Conservation (phyloP, 257 asterid genomes). For the Coffea canephora region DNA sequence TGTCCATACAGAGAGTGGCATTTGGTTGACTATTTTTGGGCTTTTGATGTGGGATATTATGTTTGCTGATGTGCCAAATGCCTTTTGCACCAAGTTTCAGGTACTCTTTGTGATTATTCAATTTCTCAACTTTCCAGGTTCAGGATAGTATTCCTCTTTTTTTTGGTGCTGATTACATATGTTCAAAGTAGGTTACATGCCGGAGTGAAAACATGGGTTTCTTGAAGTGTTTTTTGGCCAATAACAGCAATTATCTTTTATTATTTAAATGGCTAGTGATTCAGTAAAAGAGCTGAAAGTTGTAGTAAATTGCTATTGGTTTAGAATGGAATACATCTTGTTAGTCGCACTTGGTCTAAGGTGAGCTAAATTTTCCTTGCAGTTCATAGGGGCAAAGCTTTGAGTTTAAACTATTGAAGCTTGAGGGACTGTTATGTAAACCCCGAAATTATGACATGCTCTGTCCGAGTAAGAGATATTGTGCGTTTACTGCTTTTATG, state of each 20-base stretch:
- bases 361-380: neutral
- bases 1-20: slow-evolving; percentile 90
- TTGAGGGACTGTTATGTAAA: neutral
- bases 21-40: slow-evolving; percentile 91
- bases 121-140: neutral
- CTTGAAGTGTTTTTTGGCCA: neutral
- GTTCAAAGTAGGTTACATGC: neutral
- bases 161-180: neutral
- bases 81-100: slow-evolving; percentile 82
- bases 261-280: neutral
- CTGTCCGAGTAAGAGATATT: neutral
- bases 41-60: slow-evolving; percentile 85
- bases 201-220: neutral
- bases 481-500: neutral
- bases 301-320: neutral
- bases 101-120: slow-evolving; percentile 27
- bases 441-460: neutral
- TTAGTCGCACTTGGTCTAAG: neutral
- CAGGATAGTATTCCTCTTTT: neutral
- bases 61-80: slow-evolving; percentile 87
- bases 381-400: neutral
- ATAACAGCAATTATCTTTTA: neutral
- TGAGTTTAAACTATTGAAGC: neutral
- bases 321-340: too few relatives aligned
- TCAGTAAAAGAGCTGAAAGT: neutral